phyloP scores from a whole-genome alignment of 2,329 filamentous ascomycete species.

The Cladosporium velox region DNA sequence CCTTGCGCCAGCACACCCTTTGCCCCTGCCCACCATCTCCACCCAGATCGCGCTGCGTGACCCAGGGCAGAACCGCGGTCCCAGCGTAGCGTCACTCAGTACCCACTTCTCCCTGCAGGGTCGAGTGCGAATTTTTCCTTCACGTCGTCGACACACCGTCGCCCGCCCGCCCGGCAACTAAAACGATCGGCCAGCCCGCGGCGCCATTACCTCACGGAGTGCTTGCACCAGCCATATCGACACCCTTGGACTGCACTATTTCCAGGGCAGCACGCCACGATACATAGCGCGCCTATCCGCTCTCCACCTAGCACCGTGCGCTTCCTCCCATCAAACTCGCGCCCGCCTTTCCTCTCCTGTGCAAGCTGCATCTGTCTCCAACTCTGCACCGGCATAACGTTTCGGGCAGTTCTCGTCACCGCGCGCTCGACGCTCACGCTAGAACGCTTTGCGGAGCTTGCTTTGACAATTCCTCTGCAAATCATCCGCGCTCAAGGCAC shows the following conservation, averaged over 20 bases:
- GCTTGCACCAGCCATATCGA: constrained; percentile 35
- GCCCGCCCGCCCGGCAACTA: constrained; percentile 33
- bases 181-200: constrained; percentile 33
- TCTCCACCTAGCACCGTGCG: constrained; percentile 31
- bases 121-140: constrained; percentile 27
- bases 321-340: constrained; percentile 27
- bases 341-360: constrained; percentile 31
- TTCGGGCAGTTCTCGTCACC: constrained; percentile 30
- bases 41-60: constrained; percentile 14
- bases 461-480: constrained; percentile 43
- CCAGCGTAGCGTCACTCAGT: constrained; percentile 21
- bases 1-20: constrained; percentile 16
- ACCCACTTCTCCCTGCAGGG: constrained; percentile 29
- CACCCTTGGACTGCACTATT: constrained; percentile 39
- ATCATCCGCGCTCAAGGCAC: constrained; percentile 50
- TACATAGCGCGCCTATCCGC: constrained; percentile 34
- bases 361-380: constrained; percentile 29
- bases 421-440: constrained; percentile 31
- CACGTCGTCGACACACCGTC: constrained; percentile 28
- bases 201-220: constrained; percentile 37
- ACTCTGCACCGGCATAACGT: constrained; percentile 33
- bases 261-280: constrained; percentile 40
- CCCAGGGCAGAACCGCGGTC: constrained; percentile 13
- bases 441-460: constrained; percentile 38
- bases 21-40: constrained; percentile 14